phyloP scores from a whole-genome alignment of 805 yeast species.

The Kodamaea laetipori region DNA sequence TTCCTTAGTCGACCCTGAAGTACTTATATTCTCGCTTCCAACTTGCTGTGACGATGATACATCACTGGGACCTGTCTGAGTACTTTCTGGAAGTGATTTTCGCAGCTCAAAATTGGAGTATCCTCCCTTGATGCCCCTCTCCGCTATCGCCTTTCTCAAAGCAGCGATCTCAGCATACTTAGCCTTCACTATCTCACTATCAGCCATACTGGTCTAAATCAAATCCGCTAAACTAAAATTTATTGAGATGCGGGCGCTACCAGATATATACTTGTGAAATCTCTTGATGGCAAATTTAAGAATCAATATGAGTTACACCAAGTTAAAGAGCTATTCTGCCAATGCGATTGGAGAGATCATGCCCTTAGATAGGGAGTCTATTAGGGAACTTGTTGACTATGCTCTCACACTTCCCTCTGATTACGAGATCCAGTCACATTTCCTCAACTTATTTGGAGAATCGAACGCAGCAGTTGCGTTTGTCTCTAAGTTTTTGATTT shows the following conservation, averaged over 20 bases:
- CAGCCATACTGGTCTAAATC: conserved; percentile 12
- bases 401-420: conserved; percentile 49
- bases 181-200: conserved; percentile 24
- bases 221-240: not conserved
- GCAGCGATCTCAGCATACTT: conserved; percentile 34
- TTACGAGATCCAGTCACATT: conserved; percentile 52
- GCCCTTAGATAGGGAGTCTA: conserved; percentile 61
- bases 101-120: not conserved
- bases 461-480: conserved; percentile 54
- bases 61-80: too few relatives aligned
- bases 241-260: not conserved
- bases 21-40: too few relatives aligned
- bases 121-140: conserved; percentile 17
- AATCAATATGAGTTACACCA: conserved; percentile 19
- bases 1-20: too few relatives aligned
- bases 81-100: not conserved
- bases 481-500: conserved; percentile 44
- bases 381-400: conserved; percentile 56
- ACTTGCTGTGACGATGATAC: too few relatives aligned
- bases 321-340: conserved; percentile 29
- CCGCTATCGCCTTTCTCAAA: conserved; percentile 28
- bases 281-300: conserved; percentile 11
- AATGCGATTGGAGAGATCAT: conserved; percentile 39
- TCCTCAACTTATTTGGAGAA: conserved; percentile 58
- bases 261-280: not conserved